Base-by-base conservation (phyloP, 768 basidiomycete species). In the Tylopilus plumbeoviolaceoides region DNA sequence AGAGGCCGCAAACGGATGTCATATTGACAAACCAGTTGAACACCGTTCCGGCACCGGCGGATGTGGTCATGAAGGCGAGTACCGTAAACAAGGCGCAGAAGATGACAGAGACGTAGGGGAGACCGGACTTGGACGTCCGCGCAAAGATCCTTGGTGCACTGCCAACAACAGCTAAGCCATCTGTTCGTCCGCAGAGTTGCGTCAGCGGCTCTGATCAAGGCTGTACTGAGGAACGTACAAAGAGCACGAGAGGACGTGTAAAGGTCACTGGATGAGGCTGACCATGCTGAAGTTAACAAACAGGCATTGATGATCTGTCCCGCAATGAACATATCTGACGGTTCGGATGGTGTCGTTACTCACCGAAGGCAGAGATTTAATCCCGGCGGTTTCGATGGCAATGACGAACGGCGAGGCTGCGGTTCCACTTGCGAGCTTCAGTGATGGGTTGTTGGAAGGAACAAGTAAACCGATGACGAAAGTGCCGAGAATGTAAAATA, bases 351-450 rank as follows among this genome's bases (percentile, higher is more conserved):
- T 62, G 65, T 63, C 3, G 21, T 11, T 27, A 33, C 66, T 69
- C 63, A 93, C 87, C 39, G 84, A 87, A 15, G 95, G 94, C 1
- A 97, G 72, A 7, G 73, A 78, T 58, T 83, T 87, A 69, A 97
- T 97, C 17, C 95, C 95, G 7, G 94, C 85, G 43, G 75, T 80
- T 61, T 78, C 63, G 58, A 92, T 91, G 1, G 94, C 95, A 59
- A 98, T 91, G 57, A 97, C 94, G 70, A 94, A 97, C 1, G 95
- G 89, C 41, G 89, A 89, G 3, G 83, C 82, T 15, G 85, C 84
- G 17, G 82, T 85, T 30, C 83, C 81, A 41, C 69, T 67, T 0
- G 4, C 7, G 42, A 91, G 70, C 48, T 72, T 61, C 5, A 97
- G 78, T 21, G 73, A 67, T 0, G 69, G 52, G 55, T 86, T 75